Percentiles rank a stretch among this genome's conserved stretches.
Evolutionary conservation across 176 grass and related monocot species (phyloP).

Genomic region (Paspalum notatum): DNA sequence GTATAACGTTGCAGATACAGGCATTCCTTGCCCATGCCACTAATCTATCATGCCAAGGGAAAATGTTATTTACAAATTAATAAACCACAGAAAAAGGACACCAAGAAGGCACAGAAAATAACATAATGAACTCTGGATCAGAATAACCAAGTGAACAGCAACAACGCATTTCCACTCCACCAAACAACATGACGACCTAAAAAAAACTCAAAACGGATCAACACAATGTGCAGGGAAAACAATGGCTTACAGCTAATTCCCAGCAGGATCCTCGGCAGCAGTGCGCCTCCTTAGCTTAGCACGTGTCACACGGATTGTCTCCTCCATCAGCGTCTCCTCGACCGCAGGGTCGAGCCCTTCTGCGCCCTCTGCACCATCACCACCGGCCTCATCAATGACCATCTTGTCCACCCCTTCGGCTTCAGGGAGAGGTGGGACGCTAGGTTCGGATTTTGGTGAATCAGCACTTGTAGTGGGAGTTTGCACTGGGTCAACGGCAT

Average conservation of each 20-base stretch:
- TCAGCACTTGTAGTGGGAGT: slow-evolving; percentile 10
- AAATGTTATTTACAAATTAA: slow-evolving; percentile 49
- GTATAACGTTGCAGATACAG: slow-evolving; percentile 13
- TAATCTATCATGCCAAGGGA: slow-evolving; percentile 36
- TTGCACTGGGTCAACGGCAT: slow-evolving; percentile 15
- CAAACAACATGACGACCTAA: slow-evolving; percentile 33
- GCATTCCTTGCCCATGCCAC: slow-evolving; percentile 34
- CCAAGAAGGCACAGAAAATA: neutral
- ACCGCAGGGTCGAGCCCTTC: slow-evolving; percentile 42
- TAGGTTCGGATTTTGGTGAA: slow-evolving; percentile 33
- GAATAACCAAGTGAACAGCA: slow-evolving; percentile 28
- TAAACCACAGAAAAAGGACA: slow-evolving; percentile 24
- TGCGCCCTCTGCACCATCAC: slow-evolving; percentile 11
- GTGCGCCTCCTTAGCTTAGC: slow-evolving; percentile 77
- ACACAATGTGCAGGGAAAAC: slow-evolving; percentile 37
- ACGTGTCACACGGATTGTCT: slow-evolving; percentile 75
- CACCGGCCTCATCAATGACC: slow-evolving; percentile 41
- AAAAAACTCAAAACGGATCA: slow-evolving; percentile 34
- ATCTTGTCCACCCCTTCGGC: slow-evolving; percentile 49
- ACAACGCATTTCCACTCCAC: slow-evolving; percentile 30
- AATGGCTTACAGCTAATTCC: slow-evolving; percentile 45
- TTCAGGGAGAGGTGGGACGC: slow-evolving; percentile 41
- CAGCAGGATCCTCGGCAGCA: slow-evolving; percentile 41
- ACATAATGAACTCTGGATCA: slow-evolving; percentile 12
- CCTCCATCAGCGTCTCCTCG: slow-evolving; percentile 81